phyloP scores from a whole-genome alignment of 2,329 filamentous ascomycete species.

The Talaromyces marneffei region DNA sequence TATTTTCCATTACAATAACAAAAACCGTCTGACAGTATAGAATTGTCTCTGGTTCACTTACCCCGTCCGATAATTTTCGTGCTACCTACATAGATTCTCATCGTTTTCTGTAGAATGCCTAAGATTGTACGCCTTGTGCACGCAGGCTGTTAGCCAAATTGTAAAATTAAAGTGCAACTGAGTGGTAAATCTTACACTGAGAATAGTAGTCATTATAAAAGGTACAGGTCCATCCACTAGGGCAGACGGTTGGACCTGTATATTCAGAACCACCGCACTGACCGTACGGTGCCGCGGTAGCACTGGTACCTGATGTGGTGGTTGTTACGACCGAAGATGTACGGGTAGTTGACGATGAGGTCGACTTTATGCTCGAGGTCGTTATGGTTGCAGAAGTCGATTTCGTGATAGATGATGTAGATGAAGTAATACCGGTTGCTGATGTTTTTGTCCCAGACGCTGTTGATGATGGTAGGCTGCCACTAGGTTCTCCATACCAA shows the following conservation, averaged over 20 bases:
- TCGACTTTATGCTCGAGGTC: neutral
- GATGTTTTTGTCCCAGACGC: conserved; percentile 15
- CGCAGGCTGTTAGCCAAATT: neutral
- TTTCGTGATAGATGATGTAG: neutral
- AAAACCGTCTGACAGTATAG: neutral
- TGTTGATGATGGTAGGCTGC: conserved; percentile 20
- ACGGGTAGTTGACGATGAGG: conserved; percentile 8
- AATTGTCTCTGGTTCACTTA: neutral
- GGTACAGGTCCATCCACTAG: conserved; percentile 18
- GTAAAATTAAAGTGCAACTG: neutral
- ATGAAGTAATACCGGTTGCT: neutral
- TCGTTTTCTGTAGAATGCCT: neutral
- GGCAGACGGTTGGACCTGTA: conserved; percentile 17
- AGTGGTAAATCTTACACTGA: conserved; percentile 14
- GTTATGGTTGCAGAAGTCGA: neutral
- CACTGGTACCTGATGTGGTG: conserved; percentile 12
- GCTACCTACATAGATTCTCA: neutral
- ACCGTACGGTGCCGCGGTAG: conserved; percentile 16
- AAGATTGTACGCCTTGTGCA: neutral
- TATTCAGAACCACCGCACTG: conserved; percentile 20
- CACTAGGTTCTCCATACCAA: conserved; percentile 25
- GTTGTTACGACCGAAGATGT: conserved; percentile 10
- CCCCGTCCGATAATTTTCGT: too few relatives aligned
- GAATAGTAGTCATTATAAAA: conserved; percentile 17
- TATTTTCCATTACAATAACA: neutral